Evolutionary conservation across 2,329 filamentous ascomycete species (phyloP).

Genomic region (Emericellopsis atlantica): DNA sequence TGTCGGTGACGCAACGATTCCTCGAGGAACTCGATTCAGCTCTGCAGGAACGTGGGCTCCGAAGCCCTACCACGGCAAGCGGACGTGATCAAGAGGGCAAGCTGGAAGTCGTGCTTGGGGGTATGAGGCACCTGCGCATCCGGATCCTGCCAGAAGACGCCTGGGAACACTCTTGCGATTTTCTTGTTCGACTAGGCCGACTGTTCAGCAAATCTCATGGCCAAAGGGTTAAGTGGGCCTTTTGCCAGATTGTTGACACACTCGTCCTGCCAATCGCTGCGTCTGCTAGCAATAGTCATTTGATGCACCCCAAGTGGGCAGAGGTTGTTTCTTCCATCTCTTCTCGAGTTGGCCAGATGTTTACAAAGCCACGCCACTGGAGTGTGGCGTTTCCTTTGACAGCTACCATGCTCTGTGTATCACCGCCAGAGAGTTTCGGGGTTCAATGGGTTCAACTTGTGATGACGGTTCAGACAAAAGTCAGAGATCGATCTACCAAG

Average conservation of each 20-base stretch:
- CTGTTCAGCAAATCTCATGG: slow-evolving; percentile 81
- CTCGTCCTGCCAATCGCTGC: slow-evolving; percentile 79
- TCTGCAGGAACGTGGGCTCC: slow-evolving; percentile 62
- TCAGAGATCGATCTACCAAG: slow-evolving; percentile 73
- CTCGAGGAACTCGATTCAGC: slow-evolving; percentile 67
- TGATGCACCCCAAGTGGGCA: slow-evolving; percentile 74
- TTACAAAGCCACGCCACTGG: slow-evolving; percentile 90
- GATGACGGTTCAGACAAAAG: slow-evolving; percentile 61
- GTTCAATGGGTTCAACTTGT: slow-evolving; percentile 80
- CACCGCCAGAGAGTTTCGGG: slow-evolving; percentile 70
- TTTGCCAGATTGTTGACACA: slow-evolving; percentile 83
- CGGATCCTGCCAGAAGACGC: slow-evolving; percentile 58
- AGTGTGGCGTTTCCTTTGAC: slow-evolving; percentile 76
- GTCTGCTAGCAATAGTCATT: slow-evolving; percentile 60
- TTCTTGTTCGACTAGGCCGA: slow-evolving; percentile 68
- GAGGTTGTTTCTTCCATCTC: slow-evolving; percentile 71
- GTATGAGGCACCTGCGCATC: slow-evolving; percentile 81
- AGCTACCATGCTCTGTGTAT: slow-evolving; percentile 77
- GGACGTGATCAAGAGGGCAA: slow-evolving; percentile 64
- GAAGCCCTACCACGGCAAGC: slow-evolving; percentile 43
- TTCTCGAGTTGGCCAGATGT: slow-evolving; percentile 69
- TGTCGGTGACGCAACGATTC: slow-evolving; percentile 71
- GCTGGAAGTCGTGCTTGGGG: slow-evolving; percentile 75
- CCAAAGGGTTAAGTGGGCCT: slow-evolving; percentile 81
- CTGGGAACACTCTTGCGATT: slow-evolving; percentile 83